Evolutionary conservation across 1,284 basidiomycete species (phyloP).

Genomic region (Puccinia polysora): DNA sequence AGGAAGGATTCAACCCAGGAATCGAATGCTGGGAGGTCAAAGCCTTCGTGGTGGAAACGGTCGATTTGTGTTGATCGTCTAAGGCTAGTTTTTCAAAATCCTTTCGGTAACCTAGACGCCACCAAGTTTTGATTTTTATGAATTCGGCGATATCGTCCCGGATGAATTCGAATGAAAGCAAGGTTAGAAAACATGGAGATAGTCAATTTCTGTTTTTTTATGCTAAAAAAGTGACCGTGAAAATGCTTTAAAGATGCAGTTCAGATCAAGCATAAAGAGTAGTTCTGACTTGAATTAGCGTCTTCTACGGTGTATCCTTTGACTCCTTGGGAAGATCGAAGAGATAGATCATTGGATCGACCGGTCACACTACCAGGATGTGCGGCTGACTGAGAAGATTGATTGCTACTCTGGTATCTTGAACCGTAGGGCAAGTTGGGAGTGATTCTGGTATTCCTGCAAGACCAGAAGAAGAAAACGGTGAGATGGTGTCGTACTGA

Average conservation of each 20-base stretch:
- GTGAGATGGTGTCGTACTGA: neutral
- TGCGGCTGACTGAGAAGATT: neutral
- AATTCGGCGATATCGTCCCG: too few relatives aligned
- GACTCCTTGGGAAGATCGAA: neutral
- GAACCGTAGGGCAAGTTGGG: constrained; percentile 32
- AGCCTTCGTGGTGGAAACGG: too few relatives aligned
- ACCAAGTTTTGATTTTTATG: too few relatives aligned
- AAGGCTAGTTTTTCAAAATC: too few relatives aligned
- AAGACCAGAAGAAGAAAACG: neutral
- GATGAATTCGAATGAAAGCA: too few relatives aligned
- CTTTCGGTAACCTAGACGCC: too few relatives aligned
- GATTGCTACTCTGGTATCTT: constrained; percentile 21
- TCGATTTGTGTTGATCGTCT: too few relatives aligned
- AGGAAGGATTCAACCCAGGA: too few relatives aligned
- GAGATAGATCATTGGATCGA: neutral
- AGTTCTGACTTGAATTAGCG: neutral
- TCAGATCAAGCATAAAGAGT: neutral
- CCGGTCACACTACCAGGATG: neutral
- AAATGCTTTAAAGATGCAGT: neutral
- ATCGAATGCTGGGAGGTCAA: too few relatives aligned
- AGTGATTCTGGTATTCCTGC: constrained; percentile 10
- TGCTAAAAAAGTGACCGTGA: neutral
- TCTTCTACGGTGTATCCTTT: constrained; percentile 23
- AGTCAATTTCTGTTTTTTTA: neutral
- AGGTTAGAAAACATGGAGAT: neutral